Evolutionary conservation across 2,329 filamentous ascomycete species (phyloP).

Genomic region (Arthroderma sp.): DNA sequence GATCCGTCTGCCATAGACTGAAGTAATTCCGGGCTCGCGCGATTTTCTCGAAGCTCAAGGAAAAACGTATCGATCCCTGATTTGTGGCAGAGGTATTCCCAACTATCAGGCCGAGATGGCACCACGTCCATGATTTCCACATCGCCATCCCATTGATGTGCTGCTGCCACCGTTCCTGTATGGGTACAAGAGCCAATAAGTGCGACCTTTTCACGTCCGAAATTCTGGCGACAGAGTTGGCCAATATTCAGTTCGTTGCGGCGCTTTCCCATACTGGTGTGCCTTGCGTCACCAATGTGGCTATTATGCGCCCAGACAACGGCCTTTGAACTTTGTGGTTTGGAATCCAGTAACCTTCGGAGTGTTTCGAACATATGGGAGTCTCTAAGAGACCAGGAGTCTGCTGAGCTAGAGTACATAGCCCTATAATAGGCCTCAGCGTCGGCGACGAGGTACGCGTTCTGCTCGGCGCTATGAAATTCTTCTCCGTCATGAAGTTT

Average conservation of each 20-base stretch:
- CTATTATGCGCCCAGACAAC: constrained; percentile 44
- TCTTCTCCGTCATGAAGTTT: constrained; percentile 30
- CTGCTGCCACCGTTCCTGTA: constrained; percentile 40
- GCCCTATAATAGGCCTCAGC: constrained; percentile 40
- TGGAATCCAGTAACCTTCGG: constrained; percentile 30
- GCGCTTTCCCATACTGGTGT: constrained; percentile 35
- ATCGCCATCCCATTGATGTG: constrained; percentile 38
- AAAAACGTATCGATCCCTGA: constrained; percentile 33
- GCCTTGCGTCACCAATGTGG: constrained; percentile 42
- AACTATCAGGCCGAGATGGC: constrained; percentile 35
- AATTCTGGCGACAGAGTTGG: constrained; percentile 38
- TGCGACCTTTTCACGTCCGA: constrained; percentile 27
- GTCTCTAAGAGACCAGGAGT: constrained; percentile 40
- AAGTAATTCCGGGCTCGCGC: constrained; percentile 24
- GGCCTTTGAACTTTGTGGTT: constrained; percentile 29
- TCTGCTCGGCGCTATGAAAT: constrained; percentile 38
- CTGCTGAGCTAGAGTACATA: constrained; percentile 39
- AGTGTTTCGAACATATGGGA: constrained; percentile 41
- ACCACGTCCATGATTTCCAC: constrained; percentile 38
- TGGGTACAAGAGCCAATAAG: constrained; percentile 38
- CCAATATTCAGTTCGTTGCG: constrained; percentile 39
- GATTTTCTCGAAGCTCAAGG: constrained; percentile 32
- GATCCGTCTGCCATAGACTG: constrained; percentile 23
- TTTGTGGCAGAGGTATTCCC: constrained; percentile 37
- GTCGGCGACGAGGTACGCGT: constrained; percentile 37